Base-by-base conservation (phyloP, 192 early-diverging fungal species). In the Coemansia sp. region DNA sequence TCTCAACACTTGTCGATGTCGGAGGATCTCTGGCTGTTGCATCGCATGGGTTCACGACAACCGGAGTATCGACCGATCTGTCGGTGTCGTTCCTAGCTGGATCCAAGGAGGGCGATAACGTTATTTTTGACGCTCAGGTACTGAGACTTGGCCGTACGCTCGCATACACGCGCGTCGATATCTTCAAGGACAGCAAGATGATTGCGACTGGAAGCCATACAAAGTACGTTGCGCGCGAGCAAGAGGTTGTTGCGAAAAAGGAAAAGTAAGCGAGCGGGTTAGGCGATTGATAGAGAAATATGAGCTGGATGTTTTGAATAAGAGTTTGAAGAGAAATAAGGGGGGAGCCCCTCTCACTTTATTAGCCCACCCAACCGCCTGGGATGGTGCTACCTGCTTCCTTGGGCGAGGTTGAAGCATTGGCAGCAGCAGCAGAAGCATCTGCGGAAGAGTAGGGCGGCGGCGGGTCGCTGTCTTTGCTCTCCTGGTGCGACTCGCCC, bases 181-280 rank as follows among this genome's bases (percentile, higher is more conserved):
- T 80, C 19, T 75, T 64, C 19, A 68, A 55, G 33, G 56, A 54
- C 45, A 76, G 75, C 14, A 71, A 60, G 67, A 64, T 77, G 59
- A 42, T 83, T 42, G 82, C 82, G 10, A 83, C 70, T 4, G 82
- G 82, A 9, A 68, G 56, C 61, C 82, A 83, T 38, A 83, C 82
- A 47, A 83, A 83, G 59, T 80, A 60, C 57, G 31, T 83, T 55
- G 64, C 74, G 17, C 59, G 64, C 19, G 74, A 65, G 58, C 72
- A 68, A 55, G 47, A 50, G 13, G 28, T 15, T 17, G 55, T 47
- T 0, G 50, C 42, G 2, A 30, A 62, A 56, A 47, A 57, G 52
- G 25, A 28, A 40, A 27, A 20, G 25, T 23, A 57, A 14, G 57
- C 44, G 56, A 33, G 56, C 56, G 42, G 10, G 13, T 17, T 3